Evolutionary conservation across 306 rosid genomes (phyloP).

Genomic region (Pterocarpus macrocarpus): DNA sequence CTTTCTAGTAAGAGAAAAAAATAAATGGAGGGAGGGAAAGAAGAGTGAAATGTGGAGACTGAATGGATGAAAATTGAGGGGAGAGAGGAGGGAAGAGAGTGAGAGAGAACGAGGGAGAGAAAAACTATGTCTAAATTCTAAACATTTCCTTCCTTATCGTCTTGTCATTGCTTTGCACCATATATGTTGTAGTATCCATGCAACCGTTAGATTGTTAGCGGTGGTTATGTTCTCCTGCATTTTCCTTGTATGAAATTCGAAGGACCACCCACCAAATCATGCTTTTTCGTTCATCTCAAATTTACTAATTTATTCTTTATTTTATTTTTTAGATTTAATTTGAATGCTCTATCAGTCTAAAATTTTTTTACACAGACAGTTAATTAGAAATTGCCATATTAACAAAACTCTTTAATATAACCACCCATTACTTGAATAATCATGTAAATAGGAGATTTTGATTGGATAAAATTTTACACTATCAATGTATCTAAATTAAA

Average conservation of each 20-base stretch:
- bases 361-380: no score
- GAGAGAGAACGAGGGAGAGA: neutral
- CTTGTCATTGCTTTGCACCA: slow-evolving; percentile 20
- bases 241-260: neutral
- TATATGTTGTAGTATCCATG: slow-evolving; percentile 42
- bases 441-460: no score
- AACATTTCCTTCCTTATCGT: neutral
- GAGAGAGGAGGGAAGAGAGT: neutral
- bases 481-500: no score
- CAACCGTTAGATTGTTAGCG: slow-evolving; percentile 26
- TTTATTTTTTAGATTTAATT: no score
- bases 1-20: neutral
- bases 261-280: no score
- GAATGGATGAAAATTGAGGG: slow-evolving; percentile 32
- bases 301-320: no score
- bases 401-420: no score
- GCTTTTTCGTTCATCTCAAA: no score
- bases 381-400: no score
- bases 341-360: no score
- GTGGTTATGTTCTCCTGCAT: neutral
- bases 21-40: slow-evolving; percentile 2
- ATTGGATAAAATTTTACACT: no score
- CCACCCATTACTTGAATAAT: no score
- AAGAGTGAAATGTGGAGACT: slow-evolving; percentile 47
- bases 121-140: neutral